These are phyloP conservation scores for Colletotrichum siamense DNA, from an alignment of 2,329 filamentous ascomycete genomes.

Conservation along the genomic window DNA sequence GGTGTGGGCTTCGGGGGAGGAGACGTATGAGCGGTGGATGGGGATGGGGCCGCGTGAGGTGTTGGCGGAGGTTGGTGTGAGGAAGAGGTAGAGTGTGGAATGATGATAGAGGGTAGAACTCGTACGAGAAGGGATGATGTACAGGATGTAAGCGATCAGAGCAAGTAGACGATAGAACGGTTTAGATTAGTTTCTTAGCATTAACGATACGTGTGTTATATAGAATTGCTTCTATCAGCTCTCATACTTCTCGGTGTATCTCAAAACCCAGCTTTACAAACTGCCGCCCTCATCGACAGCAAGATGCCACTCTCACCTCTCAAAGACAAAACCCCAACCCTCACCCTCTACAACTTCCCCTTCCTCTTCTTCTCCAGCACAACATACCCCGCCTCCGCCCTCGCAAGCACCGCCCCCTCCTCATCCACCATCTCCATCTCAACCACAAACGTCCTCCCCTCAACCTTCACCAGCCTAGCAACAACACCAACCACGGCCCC, in stretches of 20 bases:
- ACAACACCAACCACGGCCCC: neutral
- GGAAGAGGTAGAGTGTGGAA: neutral
- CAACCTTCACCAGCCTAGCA: neutral
- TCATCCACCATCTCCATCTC: neutral
- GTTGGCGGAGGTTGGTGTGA: slow-evolving; percentile 40
- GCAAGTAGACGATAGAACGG: neutral
- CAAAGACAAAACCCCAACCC: neutral
- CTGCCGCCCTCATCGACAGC: no score
- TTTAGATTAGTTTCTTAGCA: neutral
- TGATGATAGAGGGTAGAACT: neutral
- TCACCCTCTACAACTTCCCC: neutral
- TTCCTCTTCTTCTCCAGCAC: neutral
- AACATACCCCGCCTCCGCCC: neutral
- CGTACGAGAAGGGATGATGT: neutral
- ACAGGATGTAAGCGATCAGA: neutral
- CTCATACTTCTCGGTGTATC: neutral
- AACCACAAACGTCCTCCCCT: neutral
- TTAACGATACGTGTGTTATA: accelerated
- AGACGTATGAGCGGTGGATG: slow-evolving; percentile 37
- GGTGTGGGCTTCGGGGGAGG: slow-evolving; percentile 35
- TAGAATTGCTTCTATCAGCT: accelerated
- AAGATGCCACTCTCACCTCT: no score
- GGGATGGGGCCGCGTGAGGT: slow-evolving; percentile 38
- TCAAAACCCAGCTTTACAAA: neutral
- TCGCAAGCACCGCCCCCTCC: neutral